Conservation (phyloP, 2,329 filamentous ascomycete genomes). For the Beauveria sp. region DNA sequence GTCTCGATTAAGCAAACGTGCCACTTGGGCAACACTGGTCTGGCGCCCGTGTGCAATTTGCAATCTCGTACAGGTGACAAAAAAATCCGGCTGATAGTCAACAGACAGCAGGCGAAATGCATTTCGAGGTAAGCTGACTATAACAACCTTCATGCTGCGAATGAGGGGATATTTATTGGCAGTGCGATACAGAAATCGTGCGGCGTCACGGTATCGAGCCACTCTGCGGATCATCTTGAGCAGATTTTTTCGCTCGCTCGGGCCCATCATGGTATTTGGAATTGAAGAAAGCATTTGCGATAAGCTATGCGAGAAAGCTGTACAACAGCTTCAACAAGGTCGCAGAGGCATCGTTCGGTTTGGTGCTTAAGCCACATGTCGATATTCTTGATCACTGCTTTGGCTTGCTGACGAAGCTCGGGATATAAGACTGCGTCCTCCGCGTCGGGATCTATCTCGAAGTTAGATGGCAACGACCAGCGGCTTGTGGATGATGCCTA, state of each 20-base stretch:
- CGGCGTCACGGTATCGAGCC: conserved; percentile 28
- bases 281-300: conserved; percentile 14
- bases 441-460: neutral
- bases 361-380: conserved; percentile 21
- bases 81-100: neutral
- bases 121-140: conserved; percentile 21
- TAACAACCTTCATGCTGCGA: conserved; percentile 21
- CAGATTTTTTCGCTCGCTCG: conserved; percentile 15
- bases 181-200: conserved; percentile 24
- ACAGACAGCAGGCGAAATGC: neutral
- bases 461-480: neutral
- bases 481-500: neutral
- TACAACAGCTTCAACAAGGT: conserved; percentile 24
- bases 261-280: conserved; percentile 16
- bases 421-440: conserved; percentile 18
- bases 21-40: neutral
- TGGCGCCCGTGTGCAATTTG: neutral
- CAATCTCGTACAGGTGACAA: neutral
- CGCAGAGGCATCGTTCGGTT: conserved; percentile 15
- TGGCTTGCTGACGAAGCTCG: conserved; percentile 16
- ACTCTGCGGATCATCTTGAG: conserved; percentile 29
- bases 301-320: conserved; percentile 17
- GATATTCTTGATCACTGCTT: conserved; percentile 17
- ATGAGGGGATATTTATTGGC: conserved; percentile 24
- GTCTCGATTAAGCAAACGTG: neutral